Conservation (phyloP, 495 filamentous ascomycete genomes). For the Neurospora tetrasperma region DNA sequence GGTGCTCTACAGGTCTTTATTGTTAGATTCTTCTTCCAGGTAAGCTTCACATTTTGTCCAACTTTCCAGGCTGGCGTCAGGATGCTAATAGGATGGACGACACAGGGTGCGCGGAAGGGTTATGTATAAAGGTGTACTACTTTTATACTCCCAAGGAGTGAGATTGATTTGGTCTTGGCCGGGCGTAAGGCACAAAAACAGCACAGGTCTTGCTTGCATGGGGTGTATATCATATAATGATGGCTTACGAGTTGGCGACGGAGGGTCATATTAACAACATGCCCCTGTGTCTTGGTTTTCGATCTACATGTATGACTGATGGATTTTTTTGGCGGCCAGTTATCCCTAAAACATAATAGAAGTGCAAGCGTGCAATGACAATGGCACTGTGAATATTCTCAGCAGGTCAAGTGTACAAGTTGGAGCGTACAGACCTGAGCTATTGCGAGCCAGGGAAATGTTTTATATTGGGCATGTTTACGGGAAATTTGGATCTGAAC, state of each 20-base stretch:
- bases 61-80: background rate
- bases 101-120: slow-evolving; percentile 46
- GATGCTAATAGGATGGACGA: slow-evolving; percentile 10
- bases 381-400: background rate
- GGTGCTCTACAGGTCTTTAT: slow-evolving; percentile 95
- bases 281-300: background rate
- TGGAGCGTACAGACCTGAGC: background rate
- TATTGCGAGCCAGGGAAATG: background rate
- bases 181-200: slow-evolving; percentile 15
- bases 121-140: slow-evolving; percentile 37
- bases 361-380: background rate
- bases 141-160: background rate
- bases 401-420: background rate
- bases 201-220: slow-evolving; percentile 15
- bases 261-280: background rate
- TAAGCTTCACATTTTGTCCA: slow-evolving; percentile 12
- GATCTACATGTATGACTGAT: background rate
- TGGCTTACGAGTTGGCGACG: slow-evolving; percentile 14
- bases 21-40: slow-evolving; percentile 98
- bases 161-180: slow-evolving; percentile 10
- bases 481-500: too few species aligned
- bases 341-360: background rate
- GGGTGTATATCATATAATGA: slow-evolving; percentile 17
- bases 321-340: background rate
- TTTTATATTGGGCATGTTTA: background rate